Evolutionary conservation across 345 rosid genomes (phyloP).

Genomic region (Crucihimalaya himalaica): DNA sequence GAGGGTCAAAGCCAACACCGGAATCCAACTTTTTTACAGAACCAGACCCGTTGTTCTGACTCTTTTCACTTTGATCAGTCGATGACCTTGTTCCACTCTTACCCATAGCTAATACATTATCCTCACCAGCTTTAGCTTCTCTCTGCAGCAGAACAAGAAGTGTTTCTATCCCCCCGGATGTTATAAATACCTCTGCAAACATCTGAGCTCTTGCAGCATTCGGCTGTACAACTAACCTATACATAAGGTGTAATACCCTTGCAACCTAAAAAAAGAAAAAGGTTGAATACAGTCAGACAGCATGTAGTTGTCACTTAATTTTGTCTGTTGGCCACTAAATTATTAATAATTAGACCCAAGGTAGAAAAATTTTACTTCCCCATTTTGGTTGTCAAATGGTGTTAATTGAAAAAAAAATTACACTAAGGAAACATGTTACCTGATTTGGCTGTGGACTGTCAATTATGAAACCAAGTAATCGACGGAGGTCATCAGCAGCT

Average conservation of each 20-base stretch:
- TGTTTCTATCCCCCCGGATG: constrained; percentile 90
- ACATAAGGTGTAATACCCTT: constrained; percentile 86
- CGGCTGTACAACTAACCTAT: constrained; percentile 93
- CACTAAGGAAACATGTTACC: constrained; percentile 47
- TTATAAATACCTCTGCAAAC: constrained; percentile 80
- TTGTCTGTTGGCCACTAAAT: constrained; percentile 3
- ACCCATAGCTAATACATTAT: constrained; percentile 40
- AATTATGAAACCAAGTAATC: constrained; percentile 90
- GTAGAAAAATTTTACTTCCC: constrained; percentile 35
- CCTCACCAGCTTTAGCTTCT: constrained; percentile 90
- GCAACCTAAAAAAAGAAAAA: constrained; percentile 63
- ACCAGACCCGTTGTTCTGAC: constrained; percentile 37
- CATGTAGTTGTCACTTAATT: constrained; percentile 2
- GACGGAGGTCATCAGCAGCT: constrained; percentile 75
- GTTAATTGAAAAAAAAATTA: neutral
- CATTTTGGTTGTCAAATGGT: constrained; percentile 57
- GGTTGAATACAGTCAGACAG: constrained; percentile 27
- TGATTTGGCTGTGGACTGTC: constrained; percentile 99
- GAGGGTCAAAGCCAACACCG: constrained; percentile 43
- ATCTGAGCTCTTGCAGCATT: constrained; percentile 73
- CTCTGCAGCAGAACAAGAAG: constrained; percentile 95
- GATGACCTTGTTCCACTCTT: constrained; percentile 45
- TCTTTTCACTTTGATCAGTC: constrained; percentile 45
- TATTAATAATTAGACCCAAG: neutral
- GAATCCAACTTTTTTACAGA: constrained; percentile 45